These are phyloP conservation scores for Trichoderma oligosporum DNA, from an alignment of 2,329 filamentous ascomycete species.

Conservation along the genomic window DNA sequence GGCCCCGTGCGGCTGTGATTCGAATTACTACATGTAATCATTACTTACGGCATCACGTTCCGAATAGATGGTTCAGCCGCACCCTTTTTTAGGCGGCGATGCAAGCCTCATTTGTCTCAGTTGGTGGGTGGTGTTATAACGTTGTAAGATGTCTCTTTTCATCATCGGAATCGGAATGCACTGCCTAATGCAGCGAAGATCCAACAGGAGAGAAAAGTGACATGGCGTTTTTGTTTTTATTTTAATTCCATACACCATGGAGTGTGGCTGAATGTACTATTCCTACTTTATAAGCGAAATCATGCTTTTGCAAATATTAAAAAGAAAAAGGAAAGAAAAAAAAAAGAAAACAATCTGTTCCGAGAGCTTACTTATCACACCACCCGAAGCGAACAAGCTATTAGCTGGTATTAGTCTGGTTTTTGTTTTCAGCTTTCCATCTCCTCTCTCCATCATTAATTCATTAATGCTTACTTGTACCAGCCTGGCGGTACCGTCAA, in stretches of 20 bases:
- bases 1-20: background rate
- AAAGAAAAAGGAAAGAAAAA: no score
- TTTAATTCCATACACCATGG: background rate
- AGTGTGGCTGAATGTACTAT: background rate
- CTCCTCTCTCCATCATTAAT: background rate
- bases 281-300: background rate
- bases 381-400: background rate
- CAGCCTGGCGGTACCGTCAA: constrained; percentile 15
- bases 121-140: background rate
- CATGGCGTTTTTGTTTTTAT: background rate
- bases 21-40: no score
- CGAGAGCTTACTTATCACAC: no score
- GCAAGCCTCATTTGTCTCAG: constrained; percentile 5
- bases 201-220: background rate
- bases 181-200: constrained; percentile 4
- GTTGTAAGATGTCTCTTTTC: background rate
- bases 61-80: constrained; percentile 12
- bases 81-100: background rate
- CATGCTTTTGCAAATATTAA: background rate
- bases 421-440: background rate
- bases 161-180: background rate
- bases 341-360: background rate
- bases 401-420: background rate
- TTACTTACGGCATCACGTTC: background rate
- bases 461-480: no score